A percentile compares a stretch with the other conserved stretches of the same genome.
Conservation (phyloP, 305 asterid species). For the Fraxinus floribunda region DNA sequence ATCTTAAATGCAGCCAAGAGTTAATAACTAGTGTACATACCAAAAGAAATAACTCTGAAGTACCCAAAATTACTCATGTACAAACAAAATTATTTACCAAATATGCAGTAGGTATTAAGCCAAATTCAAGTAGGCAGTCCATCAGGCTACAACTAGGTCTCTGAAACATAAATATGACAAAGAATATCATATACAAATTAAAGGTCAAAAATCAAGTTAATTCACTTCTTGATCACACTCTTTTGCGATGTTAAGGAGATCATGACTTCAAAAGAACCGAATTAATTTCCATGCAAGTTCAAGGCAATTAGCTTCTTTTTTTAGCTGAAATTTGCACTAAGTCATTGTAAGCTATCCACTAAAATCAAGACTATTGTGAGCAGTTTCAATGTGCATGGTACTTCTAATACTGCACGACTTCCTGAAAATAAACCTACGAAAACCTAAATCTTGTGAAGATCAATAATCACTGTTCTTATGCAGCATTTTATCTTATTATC, state of each 20-base stretch:
- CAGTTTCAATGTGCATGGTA: no score
- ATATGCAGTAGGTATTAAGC: background rate
- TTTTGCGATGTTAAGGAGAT: background rate
- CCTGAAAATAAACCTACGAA: no score
- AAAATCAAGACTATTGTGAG: no score
- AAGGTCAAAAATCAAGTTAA: background rate
- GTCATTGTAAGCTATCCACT: no score
- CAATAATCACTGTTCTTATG: background rate
- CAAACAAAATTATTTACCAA: background rate
- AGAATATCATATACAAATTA: background rate
- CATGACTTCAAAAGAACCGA: background rate
- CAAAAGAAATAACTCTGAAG: background rate
- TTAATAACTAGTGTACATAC: background rate
- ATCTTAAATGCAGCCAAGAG: constrained; percentile 10
- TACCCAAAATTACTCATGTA: background rate
- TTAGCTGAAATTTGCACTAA: background rate
- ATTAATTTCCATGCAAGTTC: background rate
- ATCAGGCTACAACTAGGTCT: background rate
- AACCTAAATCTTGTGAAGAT: background rate
- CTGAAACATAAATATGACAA: background rate
- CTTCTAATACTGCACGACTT: no score
- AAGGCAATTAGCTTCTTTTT: background rate
- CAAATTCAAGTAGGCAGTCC: background rate
- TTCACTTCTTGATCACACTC: background rate
- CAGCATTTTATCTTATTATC: constrained; percentile 5